Evolutionary conservation across 2,329 filamentous ascomycete species (phyloP).

Genomic region (Diaporthe velutina): DNA sequence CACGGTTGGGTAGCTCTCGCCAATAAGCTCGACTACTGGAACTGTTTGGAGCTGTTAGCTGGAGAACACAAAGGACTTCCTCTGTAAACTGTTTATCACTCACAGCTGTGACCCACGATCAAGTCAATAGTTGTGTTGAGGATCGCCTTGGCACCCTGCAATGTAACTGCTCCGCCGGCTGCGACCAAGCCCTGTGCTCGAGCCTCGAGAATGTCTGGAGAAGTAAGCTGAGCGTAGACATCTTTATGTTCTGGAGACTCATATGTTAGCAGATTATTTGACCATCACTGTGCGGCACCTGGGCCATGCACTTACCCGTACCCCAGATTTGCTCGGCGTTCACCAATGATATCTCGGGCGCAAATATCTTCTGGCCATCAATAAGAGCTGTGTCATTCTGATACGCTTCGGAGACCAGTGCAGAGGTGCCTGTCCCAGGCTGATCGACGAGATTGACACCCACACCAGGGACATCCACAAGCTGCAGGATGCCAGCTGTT

Average conservation of each 20-base stretch:
- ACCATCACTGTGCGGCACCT: no score
- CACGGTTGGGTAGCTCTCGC: conserved; percentile 34
- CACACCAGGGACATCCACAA: conserved; percentile 36
- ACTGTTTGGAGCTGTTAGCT: conserved; percentile 29
- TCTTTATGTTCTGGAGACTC: background rate
- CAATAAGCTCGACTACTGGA: conserved; percentile 42
- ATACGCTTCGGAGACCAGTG: conserved; percentile 40
- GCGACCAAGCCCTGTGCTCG: conserved; percentile 42
- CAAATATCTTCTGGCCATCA: conserved; percentile 41
- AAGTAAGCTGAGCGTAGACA: background rate
- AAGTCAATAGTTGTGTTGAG: conserved; percentile 43
- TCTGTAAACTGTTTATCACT: background rate
- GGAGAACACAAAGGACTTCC: accelerated
- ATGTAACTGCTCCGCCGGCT: conserved; percentile 42
- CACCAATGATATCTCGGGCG: conserved; percentile 43
- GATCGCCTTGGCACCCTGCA: conserved; percentile 40
- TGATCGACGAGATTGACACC: conserved; percentile 41
- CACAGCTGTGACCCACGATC: conserved; percentile 37
- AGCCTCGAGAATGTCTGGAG: conserved; percentile 14
- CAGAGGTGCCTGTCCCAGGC: conserved; percentile 40
- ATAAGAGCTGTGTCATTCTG: conserved; percentile 43
- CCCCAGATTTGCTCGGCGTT: conserved; percentile 43
- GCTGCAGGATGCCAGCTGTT: conserved; percentile 16
- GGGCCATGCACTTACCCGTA: background rate
- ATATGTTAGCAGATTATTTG: background rate